Conservation (phyloP, 768 basidiomycete species). For the Megacollybia marginata region DNA sequence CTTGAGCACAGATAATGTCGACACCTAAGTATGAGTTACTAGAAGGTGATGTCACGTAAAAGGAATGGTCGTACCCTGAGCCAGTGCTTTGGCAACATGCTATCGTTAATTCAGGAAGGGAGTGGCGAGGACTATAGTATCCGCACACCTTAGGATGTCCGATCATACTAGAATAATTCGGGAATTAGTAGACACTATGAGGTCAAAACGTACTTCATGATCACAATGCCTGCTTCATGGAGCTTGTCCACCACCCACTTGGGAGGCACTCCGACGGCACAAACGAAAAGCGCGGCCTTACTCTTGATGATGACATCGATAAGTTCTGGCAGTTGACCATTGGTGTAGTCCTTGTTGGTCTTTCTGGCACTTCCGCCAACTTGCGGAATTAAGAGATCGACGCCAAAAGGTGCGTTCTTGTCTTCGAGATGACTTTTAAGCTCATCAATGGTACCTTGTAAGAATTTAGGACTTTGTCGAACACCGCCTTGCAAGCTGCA, state of each 20-base stretch:
- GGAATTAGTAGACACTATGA: slow-evolving; percentile 1
- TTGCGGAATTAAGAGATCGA: slow-evolving; percentile 80
- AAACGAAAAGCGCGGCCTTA: slow-evolving; percentile 73
- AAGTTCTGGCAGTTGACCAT: slow-evolving; percentile 68
- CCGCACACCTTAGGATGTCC: slow-evolving; percentile 70
- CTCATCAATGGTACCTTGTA: slow-evolving; percentile 60
- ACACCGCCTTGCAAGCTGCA: slow-evolving; percentile 45
- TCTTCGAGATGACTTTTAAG: slow-evolving; percentile 70
- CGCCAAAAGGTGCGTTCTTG: slow-evolving; percentile 70
- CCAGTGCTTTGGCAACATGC: slow-evolving; percentile 73
- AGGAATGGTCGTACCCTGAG: slow-evolving; percentile 39
- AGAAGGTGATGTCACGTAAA: neutral
- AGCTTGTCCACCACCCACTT: slow-evolving; percentile 76
- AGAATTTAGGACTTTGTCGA: slow-evolving; percentile 63
- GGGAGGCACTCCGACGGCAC: slow-evolving; percentile 79
- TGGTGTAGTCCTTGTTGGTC: slow-evolving; percentile 81
- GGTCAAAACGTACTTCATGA: slow-evolving; percentile 67
- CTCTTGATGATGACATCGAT: slow-evolving; percentile 72
- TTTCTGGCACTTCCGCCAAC: slow-evolving; percentile 77
- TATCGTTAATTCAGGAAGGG: slow-evolving; percentile 13
- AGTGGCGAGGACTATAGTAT: neutral
- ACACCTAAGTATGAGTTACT: slow-evolving; percentile 41
- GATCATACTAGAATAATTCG: slow-evolving; percentile 48
- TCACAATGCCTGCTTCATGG: slow-evolving; percentile 68
- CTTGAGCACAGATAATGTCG: slow-evolving; percentile 85